A percentile compares a stretch with the other conserved stretches of the same genome.
These are phyloP conservation scores for Nakaseomyces nivariensis DNA, from an alignment of 1,139 yeast genomes.

Conservation along the genomic window DNA sequence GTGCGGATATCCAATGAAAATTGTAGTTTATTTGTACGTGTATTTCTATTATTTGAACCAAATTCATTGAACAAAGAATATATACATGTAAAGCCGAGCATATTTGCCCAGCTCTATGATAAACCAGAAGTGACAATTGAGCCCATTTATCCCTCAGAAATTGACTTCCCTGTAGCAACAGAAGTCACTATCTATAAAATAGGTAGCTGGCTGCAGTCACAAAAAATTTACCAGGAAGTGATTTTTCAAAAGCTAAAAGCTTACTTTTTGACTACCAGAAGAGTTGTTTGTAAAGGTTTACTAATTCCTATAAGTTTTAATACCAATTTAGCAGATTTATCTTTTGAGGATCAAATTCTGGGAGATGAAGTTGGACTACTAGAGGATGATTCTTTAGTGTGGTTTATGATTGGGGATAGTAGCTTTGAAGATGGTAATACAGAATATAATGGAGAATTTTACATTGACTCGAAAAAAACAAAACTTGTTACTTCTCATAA, in stretches of 20 bases:
- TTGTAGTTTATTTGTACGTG: slow-evolving; percentile 10
- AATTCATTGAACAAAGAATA: slow-evolving; percentile 10
- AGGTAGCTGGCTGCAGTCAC: slow-evolving; percentile 40
- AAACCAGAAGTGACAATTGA: background rate
- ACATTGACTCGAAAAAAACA: slow-evolving; percentile 20
- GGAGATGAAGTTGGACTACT: slow-evolving; percentile 32
- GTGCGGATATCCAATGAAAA: slow-evolving; percentile 8
- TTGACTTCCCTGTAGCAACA: slow-evolving; percentile 16
- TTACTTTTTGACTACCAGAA: slow-evolving; percentile 46
- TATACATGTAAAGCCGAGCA: slow-evolving; percentile 21
- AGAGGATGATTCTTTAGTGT: slow-evolving; percentile 65
- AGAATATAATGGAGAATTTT: slow-evolving; percentile 24
- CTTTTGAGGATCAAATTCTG: slow-evolving; percentile 6
- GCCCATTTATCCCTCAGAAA: background rate
- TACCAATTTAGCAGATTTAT: slow-evolving; percentile 34
- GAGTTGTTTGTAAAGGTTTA: slow-evolving; percentile 56
- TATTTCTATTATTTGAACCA: slow-evolving; percentile 21
- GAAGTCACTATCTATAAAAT: slow-evolving; percentile 23
- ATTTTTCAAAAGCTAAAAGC: slow-evolving; percentile 55
- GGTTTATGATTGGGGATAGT: slow-evolving; percentile 56
- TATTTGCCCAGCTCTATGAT: slow-evolving; percentile 9
- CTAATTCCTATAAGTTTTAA: slow-evolving; percentile 72
- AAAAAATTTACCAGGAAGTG: slow-evolving; percentile 58
- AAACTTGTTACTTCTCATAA: slow-evolving; percentile 20
- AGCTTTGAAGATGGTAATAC: slow-evolving; percentile 25